phyloP scores from a whole-genome alignment of 163 green algal genomes.

The Picocystis sp. region DNA sequence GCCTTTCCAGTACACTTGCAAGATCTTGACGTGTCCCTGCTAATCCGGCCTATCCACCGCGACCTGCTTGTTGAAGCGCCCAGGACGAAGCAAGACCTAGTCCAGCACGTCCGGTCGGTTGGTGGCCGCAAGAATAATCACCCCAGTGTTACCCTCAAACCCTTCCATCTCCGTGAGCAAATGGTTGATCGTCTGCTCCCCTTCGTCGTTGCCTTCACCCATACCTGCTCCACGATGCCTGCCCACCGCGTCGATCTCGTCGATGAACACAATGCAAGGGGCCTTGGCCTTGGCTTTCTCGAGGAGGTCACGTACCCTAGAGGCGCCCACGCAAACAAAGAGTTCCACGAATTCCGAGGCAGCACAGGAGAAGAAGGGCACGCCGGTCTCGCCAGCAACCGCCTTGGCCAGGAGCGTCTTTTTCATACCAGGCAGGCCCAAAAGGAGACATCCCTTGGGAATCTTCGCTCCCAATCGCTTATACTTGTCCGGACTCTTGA shows the following conservation, averaged over 20 bases:
- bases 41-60: constrained; percentile 98
- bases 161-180: constrained; percentile 8
- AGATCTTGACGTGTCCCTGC: constrained; percentile 50
- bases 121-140: constrained; percentile 4
- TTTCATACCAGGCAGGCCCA: background rate
- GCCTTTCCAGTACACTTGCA: constrained; percentile 79
- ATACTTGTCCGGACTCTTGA: constrained; percentile 96
- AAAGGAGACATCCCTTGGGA: constrained; percentile 20
- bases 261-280: constrained; percentile 9
- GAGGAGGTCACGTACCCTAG: constrained; percentile 2
- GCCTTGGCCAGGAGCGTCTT: constrained; percentile 9
- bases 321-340: constrained; percentile 31
- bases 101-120: constrained; percentile 6
- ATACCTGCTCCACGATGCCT: background rate
- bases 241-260: constrained; percentile 9
- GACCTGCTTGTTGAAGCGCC: constrained; percentile 21
- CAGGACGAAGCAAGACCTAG: constrained; percentile 1
- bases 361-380: constrained; percentile 6
- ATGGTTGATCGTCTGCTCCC: constrained; percentile 5
- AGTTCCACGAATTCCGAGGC: constrained; percentile 12
- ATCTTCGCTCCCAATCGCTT: constrained; percentile 66
- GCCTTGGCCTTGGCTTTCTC: constrained; percentile 3
- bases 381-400: background rate
- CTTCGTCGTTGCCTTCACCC: background rate
- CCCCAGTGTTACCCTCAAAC: constrained; percentile 3